Evolutionary conservation across 2,329 filamentous ascomycete genomes (phyloP).

Genomic region (Hypoxylon sp.): DNA sequence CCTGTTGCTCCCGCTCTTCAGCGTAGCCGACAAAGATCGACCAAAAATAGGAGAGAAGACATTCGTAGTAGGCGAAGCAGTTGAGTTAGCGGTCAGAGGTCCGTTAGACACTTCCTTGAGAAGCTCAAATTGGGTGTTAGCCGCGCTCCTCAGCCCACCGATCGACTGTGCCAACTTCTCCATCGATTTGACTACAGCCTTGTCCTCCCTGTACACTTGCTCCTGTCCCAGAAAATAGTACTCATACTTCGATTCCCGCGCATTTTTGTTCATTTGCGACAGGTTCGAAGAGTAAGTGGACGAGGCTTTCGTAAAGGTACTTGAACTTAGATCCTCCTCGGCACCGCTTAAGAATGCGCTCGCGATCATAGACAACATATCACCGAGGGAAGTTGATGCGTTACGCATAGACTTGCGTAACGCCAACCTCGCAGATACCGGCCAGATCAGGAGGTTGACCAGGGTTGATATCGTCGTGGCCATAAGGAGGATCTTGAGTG

Average conservation of each 20-base stretch:
- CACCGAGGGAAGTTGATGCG: slow-evolving; percentile 79
- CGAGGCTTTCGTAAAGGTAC: slow-evolving; percentile 72
- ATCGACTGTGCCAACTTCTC: slow-evolving; percentile 89
- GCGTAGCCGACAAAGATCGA: slow-evolving; percentile 40
- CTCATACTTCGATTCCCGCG: slow-evolving; percentile 89
- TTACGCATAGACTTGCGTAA: slow-evolving; percentile 80
- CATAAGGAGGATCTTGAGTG: slow-evolving; percentile 85
- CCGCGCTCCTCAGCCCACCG: slow-evolving; percentile 89
- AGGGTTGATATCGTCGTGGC: slow-evolving; percentile 77
- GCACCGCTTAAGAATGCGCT: slow-evolving; percentile 85
- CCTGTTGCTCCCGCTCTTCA: slow-evolving; percentile 55
- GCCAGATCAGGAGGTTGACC: slow-evolving; percentile 82
- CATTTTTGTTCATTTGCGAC: slow-evolving; percentile 76
- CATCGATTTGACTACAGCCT: slow-evolving; percentile 83
- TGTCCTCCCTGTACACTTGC: slow-evolving; percentile 81
- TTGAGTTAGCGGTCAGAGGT: slow-evolving; percentile 44
- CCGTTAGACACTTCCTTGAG: slow-evolving; percentile 70
- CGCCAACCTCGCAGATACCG: slow-evolving; percentile 78
- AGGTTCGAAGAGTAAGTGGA: slow-evolving; percentile 75
- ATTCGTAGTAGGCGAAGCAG: slow-evolving; percentile 50
- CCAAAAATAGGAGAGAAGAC: slow-evolving; percentile 49
- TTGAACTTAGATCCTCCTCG: slow-evolving; percentile 78
- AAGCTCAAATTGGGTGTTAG: slow-evolving; percentile 87
- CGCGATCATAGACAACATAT: slow-evolving; percentile 85
- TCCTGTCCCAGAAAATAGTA: slow-evolving; percentile 86